Percentiles rank a stretch among this genome's conserved stretches.
Conservation (phyloP, 257 asterid genomes). For the Solanum habrochaites region DNA sequence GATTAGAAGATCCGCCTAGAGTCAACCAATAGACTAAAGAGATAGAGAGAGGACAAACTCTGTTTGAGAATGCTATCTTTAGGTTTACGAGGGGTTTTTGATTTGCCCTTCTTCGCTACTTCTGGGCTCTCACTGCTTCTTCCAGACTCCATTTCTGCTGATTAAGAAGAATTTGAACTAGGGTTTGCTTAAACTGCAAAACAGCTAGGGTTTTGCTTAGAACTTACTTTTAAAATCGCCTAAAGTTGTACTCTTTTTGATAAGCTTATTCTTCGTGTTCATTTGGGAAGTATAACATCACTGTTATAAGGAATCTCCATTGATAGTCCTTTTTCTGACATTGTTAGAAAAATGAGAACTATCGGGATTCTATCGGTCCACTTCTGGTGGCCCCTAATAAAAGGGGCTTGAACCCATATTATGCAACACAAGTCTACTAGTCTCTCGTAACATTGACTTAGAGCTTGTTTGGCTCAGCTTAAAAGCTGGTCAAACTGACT, state of each 20-base stretch:
- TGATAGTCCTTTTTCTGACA: neutral
- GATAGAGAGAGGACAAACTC: slow-evolving; percentile 19
- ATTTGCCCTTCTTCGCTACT: slow-evolving; percentile 34
- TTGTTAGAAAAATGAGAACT: neutral
- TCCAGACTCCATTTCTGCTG: slow-evolving; percentile 32
- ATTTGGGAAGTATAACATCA: neutral
- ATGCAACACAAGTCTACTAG: too few species aligned
- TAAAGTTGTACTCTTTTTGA: neutral
- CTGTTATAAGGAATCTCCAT: neutral
- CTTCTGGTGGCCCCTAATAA: neutral
- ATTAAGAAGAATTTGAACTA: neutral
- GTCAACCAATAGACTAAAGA: neutral
- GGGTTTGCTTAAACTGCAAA: neutral
- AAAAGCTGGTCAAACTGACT: too few species aligned
- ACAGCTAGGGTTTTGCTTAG: neutral
- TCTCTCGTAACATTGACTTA: too few species aligned
- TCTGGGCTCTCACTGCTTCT: slow-evolving; percentile 44
- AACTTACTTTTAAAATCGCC: neutral
- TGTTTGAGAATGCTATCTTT: slow-evolving; percentile 66
- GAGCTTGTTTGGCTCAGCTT: too few species aligned
- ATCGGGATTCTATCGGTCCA: neutral
- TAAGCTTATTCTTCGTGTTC: neutral
- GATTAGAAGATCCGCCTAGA: neutral
- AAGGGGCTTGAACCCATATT: neutral
- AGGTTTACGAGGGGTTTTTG: slow-evolving; percentile 53